Base-by-base conservation (phyloP, 257 asterid genomes). In the Handroanthus guayacan region DNA sequence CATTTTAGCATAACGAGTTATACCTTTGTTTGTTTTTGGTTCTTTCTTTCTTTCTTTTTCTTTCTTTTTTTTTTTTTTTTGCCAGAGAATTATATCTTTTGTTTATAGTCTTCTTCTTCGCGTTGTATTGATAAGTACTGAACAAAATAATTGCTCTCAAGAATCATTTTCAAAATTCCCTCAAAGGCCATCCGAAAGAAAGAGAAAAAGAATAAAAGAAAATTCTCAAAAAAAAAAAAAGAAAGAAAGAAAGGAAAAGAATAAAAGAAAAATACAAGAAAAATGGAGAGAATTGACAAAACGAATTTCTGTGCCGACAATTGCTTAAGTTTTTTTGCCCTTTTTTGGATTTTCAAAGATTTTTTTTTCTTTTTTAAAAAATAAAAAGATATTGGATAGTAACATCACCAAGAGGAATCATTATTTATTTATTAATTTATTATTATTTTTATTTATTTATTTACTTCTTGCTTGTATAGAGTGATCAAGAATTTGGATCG, bases 141-240 rank as follows among this genome's bases (percentile, higher is more conserved):
- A 12, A 67, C 80, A 20, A 39, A 75, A 66, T 50, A 10, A 55
- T 25, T 64, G 34, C 5, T 54, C 9, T 77, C 72, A 77, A 77
- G 1, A 69, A 69, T 61, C 76, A 37, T 77, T 77, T 47, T 69
- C 76, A 50, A 4, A 16, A 57, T 52, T 34, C 65, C 76, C 36
- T 38, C 39, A 48, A 47, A 77, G 16, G 56, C 47, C 80, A 12
- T 47, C 37, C 76, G 68, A 20, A 34, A 12, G 47, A 58, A 76
- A 58, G 47, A 25, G 6, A 25, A 18, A 75, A 64, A 38, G 18
- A 10, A 36, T 55, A 38, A 17, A 38, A 71, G 45, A 38, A 16
- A 74, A 62, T 25, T 25, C 31, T 25, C 6, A 12, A 51, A 51
- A 12, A 51, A 11, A 4, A 0, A 13, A 11, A 13, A 54, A 51